Conservation (phyloP, 1,284 basidiomycete species). For the Porodaedalea pini region DNA sequence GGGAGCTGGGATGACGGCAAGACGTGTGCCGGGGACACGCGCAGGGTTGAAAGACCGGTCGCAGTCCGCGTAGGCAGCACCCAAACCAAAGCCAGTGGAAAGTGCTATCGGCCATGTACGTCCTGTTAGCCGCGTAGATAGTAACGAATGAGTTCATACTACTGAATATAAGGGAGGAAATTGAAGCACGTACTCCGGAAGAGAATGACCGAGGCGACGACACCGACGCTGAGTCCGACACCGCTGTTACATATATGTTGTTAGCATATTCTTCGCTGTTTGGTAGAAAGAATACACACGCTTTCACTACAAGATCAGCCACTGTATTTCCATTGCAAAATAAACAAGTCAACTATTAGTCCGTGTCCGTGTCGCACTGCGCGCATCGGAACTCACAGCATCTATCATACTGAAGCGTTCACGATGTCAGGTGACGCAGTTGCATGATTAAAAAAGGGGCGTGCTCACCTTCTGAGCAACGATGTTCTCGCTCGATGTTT, state of each 20-base stretch:
- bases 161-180: background rate
- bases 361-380: background rate
- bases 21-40: slow-evolving; percentile 84
- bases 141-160: slow-evolving; percentile 2
- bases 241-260: slow-evolving; percentile 59
- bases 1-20: slow-evolving; percentile 46
- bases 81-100: slow-evolving; percentile 86
- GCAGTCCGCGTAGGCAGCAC: slow-evolving; percentile 92
- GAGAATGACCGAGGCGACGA: slow-evolving; percentile 90
- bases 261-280: slow-evolving; percentile 26
- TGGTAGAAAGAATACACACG: slow-evolving; percentile 45
- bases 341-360: background rate
- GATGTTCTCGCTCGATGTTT: slow-evolving; percentile 20
- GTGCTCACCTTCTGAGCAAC: slow-evolving; percentile 20
- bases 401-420: slow-evolving; percentile 75
- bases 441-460: slow-evolving; percentile 9
- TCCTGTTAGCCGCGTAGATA: slow-evolving; percentile 49
- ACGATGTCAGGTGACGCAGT: slow-evolving; percentile 18
- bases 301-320: slow-evolving; percentile 76
- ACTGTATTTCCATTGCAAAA: slow-evolving; percentile 37
- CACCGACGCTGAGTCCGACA: slow-evolving; percentile 91
- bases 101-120: slow-evolving; percentile 96
- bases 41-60: slow-evolving; percentile 96
- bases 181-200: slow-evolving; percentile 79
- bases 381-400: slow-evolving; percentile 63